Conservation (phyloP, 2,329 filamentous ascomycete species). For the Fonsecaea pedrosoi region DNA sequence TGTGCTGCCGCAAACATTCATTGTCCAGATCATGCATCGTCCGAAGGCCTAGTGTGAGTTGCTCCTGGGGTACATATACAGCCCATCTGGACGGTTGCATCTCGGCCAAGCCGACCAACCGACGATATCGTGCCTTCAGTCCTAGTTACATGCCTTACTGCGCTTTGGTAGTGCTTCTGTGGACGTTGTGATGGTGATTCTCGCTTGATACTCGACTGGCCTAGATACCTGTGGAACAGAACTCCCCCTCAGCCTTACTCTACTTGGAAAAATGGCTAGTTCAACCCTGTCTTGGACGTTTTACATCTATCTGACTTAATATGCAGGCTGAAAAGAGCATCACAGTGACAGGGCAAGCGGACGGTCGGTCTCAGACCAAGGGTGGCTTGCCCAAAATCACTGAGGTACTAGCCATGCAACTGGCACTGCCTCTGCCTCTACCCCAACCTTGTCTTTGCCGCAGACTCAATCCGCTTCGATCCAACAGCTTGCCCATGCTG, state of each 20-base stretch:
- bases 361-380: not conserved
- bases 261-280: not conserved
- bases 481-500: conserved; percentile 14
- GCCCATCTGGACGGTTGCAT: not conserved
- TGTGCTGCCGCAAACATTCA: not conserved
- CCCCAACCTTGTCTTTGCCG: not conserved
- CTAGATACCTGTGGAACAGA: not conserved
- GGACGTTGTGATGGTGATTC: not conserved
- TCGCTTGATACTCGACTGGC: not conserved
- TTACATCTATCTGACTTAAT: not conserved
- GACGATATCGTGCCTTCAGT: not conserved
- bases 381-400: conserved; percentile 20
- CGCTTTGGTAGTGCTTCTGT: conserved; percentile 1
- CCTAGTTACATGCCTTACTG: not conserved
- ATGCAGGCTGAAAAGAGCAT: not conserved
- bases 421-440: not conserved
- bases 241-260: not conserved
- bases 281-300: not conserved
- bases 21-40: not conserved
- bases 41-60: not conserved
- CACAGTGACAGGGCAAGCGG: not conserved
- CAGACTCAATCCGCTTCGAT: conserved; percentile 2
- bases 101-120: not conserved
- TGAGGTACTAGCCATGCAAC: conserved; percentile 14
- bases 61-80: conserved; percentile 5